A percentile compares a stretch with the other conserved stretches of the same genome.
Conservation (phyloP, 2,329 filamentous ascomycete species). For the Fusarium stilboides region DNA sequence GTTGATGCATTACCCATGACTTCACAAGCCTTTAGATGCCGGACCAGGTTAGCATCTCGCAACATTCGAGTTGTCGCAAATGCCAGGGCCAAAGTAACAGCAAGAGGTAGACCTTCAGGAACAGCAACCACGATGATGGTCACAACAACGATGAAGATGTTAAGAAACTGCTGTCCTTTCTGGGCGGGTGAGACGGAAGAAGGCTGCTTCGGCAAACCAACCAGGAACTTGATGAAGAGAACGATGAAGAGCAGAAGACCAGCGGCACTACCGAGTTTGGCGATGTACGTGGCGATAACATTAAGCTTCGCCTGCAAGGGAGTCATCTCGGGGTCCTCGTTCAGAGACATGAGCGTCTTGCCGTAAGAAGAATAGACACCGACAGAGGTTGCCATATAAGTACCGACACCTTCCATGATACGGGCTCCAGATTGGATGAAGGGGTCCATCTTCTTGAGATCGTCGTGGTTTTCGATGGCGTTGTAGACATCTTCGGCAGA, state of each 20-base stretch:
- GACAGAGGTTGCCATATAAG: slow-evolving; percentile 80
- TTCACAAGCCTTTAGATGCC: slow-evolving; percentile 83
- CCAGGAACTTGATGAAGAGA: slow-evolving; percentile 88
- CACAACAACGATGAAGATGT: slow-evolving; percentile 83
- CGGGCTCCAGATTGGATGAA: slow-evolving; percentile 89
- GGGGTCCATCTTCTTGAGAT: slow-evolving; percentile 81
- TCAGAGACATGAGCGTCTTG: slow-evolving; percentile 80
- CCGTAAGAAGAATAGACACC: slow-evolving; percentile 82
- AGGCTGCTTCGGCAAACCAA: slow-evolving; percentile 69
- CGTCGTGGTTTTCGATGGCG: slow-evolving; percentile 77
- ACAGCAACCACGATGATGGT: slow-evolving; percentile 87
- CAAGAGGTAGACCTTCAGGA: slow-evolving; percentile 82
- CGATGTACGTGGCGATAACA: slow-evolving; percentile 82
- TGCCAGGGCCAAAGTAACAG: slow-evolving; percentile 82
- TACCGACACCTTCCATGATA: slow-evolving; percentile 83
- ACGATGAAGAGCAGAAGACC: slow-evolving; percentile 87
- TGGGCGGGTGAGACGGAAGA: slow-evolving; percentile 71
- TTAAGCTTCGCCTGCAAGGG: slow-evolving; percentile 84
- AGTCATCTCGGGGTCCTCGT: slow-evolving; percentile 81
- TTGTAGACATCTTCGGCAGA: slow-evolving; percentile 77
- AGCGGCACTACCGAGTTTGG: slow-evolving; percentile 82
- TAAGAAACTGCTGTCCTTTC: slow-evolving; percentile 84
- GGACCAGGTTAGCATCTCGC: slow-evolving; percentile 82
- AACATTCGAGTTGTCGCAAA: slow-evolving; percentile 85
- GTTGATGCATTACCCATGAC: slow-evolving; percentile 86